phyloP scores from a whole-genome alignment of 2,329 filamentous ascomycete species.

The Microcyclosporella mali region DNA sequence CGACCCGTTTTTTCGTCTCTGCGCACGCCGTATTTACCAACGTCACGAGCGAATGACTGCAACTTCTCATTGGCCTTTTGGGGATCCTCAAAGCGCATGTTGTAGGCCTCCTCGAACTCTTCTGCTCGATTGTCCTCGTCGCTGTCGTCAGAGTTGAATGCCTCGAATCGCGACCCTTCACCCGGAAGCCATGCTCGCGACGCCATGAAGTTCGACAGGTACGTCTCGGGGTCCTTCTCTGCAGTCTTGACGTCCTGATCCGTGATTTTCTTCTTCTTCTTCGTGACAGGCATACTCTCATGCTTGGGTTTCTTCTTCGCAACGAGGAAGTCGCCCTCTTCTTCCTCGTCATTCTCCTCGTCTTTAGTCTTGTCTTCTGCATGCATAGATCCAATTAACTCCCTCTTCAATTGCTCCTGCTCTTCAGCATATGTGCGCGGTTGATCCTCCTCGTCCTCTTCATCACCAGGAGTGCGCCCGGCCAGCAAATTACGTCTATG shows the following conservation, averaged over 20 bases:
- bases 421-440: slow-evolving; percentile 78
- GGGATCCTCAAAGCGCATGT: slow-evolving; percentile 91
- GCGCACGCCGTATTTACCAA: slow-evolving; percentile 75
- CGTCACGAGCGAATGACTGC: slow-evolving; percentile 81
- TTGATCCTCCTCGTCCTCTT: slow-evolving; percentile 44
- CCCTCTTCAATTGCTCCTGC: slow-evolving; percentile 73
- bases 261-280: slow-evolving; percentile 34
- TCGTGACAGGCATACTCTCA: slow-evolving; percentile 18
- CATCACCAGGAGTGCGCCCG: slow-evolving; percentile 56
- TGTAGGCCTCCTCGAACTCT: slow-evolving; percentile 87
- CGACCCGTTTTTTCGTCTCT: slow-evolving; percentile 79
- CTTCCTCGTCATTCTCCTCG: slow-evolving; percentile 49
- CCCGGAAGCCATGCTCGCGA: slow-evolving; percentile 80
- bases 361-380: slow-evolving; percentile 47
- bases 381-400: slow-evolving; percentile 75
- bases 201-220: slow-evolving; percentile 92
- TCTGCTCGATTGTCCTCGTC: slow-evolving; percentile 69
- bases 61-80: slow-evolving; percentile 80
- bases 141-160: slow-evolving; percentile 90
- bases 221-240: slow-evolving; percentile 84
- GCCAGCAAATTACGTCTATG: slow-evolving; percentile 83
- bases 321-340: slow-evolving; percentile 70
- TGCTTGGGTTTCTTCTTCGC: slow-evolving; percentile 54
- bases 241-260: slow-evolving; percentile 66
- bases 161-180: slow-evolving; percentile 61